Base-by-base conservation (phyloP, 352 stramenopile genomes). In the Phytophthora tubulina region DNA sequence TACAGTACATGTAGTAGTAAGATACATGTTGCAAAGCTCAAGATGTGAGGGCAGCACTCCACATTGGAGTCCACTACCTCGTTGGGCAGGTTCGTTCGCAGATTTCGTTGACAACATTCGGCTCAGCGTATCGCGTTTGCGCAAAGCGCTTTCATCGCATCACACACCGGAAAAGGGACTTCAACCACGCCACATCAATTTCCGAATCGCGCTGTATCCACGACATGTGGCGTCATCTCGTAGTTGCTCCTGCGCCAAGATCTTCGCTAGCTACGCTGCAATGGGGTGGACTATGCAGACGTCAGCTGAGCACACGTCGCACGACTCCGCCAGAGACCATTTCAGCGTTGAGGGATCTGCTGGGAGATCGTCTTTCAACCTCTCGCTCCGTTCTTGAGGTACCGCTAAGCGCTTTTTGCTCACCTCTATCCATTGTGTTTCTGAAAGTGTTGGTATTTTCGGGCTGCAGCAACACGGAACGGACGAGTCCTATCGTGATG, bases 401-500 rank as follows among this genome's bases (percentile, higher is more conserved):
- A 45, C 31, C 41, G 13, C 1, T 27, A 27, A 27, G 21, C 21
- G 21, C 1, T 27, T 27, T 2, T 27, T 27, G 21, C 21, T 27
- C 21, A 27, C 21, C 21, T 27, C 21, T 27, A 27, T 27, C 21
- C 21, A 27, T 27, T 27, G 21, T 27, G 21, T 27, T 27, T 27
- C 1, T 27, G 21, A 27, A 27, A n/a, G 45, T 13, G 45, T 15
- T 51, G 51, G 15, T 3, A 10, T 33, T 33, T 30, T 41, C 10
- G 8, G 11, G n/a, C 52, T 71, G 15, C 17, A 75, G 75, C 83
- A 93, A 67, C 94, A 98, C 68, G 93, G 91, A 4, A 81, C 77
- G 35, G 92, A 96, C 45, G 93, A 98, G 77, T 97, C 88, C 15
- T 94, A 97, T 75, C 95, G 98, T 79, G 76, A 81, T 4, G 79